Evolutionary conservation across 495 filamentous ascomycete genomes (phyloP), one percentile per base, ranked within the genome.

Genomic region (Staphylotrichum longicolle): DNA sequence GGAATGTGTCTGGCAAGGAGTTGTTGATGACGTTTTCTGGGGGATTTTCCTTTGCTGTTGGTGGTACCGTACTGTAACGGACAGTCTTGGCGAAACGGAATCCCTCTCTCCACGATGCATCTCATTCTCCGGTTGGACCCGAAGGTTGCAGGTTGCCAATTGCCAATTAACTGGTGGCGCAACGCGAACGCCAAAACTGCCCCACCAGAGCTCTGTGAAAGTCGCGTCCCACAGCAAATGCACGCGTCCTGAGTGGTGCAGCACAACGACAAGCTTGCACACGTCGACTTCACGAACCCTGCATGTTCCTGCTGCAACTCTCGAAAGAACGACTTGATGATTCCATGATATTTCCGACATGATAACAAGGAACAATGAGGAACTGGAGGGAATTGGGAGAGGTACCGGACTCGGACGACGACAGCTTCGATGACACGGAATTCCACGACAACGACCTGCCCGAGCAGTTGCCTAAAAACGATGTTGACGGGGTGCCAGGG

Each of bases 371-470:
- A 54, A 60, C 62, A 65, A 84, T 84, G 82, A 80, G 69, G 65
- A 75, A 73, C 67, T 85, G 82, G 82, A 83, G 78, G 76, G 77
- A 82, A 75, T 72, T 78, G 70, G 81, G 82, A 66, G 80, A 78
- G 70, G 80, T 85, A 54, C 80, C 81, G 62, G 82, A 82, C 67
- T 83, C 82, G 73, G 81, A 85, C 66, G 81, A 83, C 61, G 81
- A 78, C 49, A 68, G 61, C 37, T 74, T 74, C 64, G 80, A 81
- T 57, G 75, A 74, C 50, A 62, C 68, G 49, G 74, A 78, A 58
- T 70, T 63, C 15, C 68, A 73, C 44, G 41, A 65, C 44, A 57
- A 54, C 20, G 57, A 39, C 20, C 41, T 47, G 4, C 12, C 35
- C 48, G 32, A 40, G 11, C 20, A 55, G 33, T 30, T 45, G n/a